Base-by-base conservation (phyloP, 1,139 yeast species). In the Taphrina communis region DNA sequence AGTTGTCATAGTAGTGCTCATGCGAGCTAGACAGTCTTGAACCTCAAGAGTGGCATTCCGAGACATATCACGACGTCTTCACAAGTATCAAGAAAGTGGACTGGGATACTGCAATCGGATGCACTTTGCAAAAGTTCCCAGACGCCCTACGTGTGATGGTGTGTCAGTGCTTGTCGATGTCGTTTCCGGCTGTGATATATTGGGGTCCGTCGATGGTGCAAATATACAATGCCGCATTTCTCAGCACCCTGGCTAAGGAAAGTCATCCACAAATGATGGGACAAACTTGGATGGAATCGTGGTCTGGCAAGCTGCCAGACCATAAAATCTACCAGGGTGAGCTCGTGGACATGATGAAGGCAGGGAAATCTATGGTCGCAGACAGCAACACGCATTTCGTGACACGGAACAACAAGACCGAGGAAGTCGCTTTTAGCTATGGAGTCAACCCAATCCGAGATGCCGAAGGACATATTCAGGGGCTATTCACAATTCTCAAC, bases 181-280 rank as follows among this genome's bases (percentile, higher is more conserved):
- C 8, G 17, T 19, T 1, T 35, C 62, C 62, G 2, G 52, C 62
- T 17, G 25, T 31, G 53, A 42, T 58, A 14, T 44, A 17, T 31
- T 58, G 62, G 62, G 53, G 62, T 44, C 21, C 19, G 2, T 21
- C 39, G 7, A 6, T 44, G 53, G 46, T 58, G 44, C 62, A 58
- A 31, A 58, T 58, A 19, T 58, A 58, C 41, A 58, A 58, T 25
- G 52, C 42, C 19, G 42, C 14, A 6, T 58, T 44, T 19, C 53
- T 25, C 2, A 41, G 7, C n/a, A 21, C 39, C 31, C 35, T 31
- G 14, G 62, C 53, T 6, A 38, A 31, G 31, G 25, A 58, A 14
- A 38, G 9, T 12, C 62, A 58, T 44, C 62, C 62, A 12, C 53
- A 36, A n/a, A 21, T 44, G 21, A 58, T 58, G 62, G 62, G 62